Evolutionary conservation across 2,329 filamentous ascomycete genomes (phyloP), one percentile per base, ranked within the genome.

Genomic region (Laburnicola sp.): DNA sequence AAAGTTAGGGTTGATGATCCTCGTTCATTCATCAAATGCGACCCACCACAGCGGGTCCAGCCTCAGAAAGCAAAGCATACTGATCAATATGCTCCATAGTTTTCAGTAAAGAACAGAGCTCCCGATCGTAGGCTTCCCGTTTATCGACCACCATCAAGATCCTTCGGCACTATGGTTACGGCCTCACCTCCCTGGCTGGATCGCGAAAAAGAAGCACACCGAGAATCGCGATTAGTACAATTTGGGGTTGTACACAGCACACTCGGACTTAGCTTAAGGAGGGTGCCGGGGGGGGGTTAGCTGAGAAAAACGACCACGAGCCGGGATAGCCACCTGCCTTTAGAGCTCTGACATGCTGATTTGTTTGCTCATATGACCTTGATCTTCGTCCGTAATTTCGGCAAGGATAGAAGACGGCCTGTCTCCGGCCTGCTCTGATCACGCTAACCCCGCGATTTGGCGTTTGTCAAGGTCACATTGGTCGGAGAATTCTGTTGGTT

Each of bases 1-100:
- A 54, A 23, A 36, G 21, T 50, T 44, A 54, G 43, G 48, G 51
- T 45, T 35, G 22, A 36, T 25, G 27, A 34, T 26, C 42, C 25
- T 41, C 36, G 43, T 26, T 16, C 28, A 35, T 37, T 57, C 51
- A 55, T 55, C 48, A 55, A 55, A 55, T 42, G 48, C 40, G 11
- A 37, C n/a, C 47, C 45, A 45, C 27, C 37, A 30, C 47, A 47
- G 47, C 47, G 37, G 43, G 7, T 31, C 4, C 26, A 30, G 11
- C 22, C 37, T 45, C 30, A 23, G 23, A 38, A 37, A 25, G 27
- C 16, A 27, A 30, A 35, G 34, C 27, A 45, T 23, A 36, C 35
- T 35, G 27, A 23, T 34, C 11, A 23, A 31, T 11, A 8, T 38
- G 4, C 35, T 26, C 27, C 8, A 44, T 3, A 26, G 30, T 22